Evolutionary conservation across 768 basidiomycete species (phyloP), one percentile per base, ranked within the genome.

Genomic region (Asterophora lycoperdoides): DNA sequence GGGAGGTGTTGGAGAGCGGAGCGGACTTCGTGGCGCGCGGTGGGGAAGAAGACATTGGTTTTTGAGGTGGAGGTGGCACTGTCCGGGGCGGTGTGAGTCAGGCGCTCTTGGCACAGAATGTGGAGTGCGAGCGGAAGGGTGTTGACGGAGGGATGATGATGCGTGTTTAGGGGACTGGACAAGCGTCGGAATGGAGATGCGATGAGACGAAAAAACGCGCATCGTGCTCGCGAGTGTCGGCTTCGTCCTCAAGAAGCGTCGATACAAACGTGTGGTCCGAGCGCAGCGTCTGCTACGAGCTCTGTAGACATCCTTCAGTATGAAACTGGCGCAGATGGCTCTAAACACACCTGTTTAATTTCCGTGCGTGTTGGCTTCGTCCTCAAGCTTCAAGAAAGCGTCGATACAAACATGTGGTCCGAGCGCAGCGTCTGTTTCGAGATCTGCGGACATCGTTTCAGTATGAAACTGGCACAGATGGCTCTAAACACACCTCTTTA

Each of bases 1-100:
- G 76, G 70, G 2, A 72, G 62, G 19, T 55, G 58, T 11, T 45
- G 46, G 40, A 57, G 11, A 15, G 34, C 49, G 26, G 55, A 64
- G n/a, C 74, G 62, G 18, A 73, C 44, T 11, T 63, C 77, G 7
- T 78, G 78, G 45, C 80, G 73, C 5, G 84, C 83, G 5, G 84
- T 86, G n/a, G 83, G 79, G 37, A 81, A 75, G 70, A 86, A 86
- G 7, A 80, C 70, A 63, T 86, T 83, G 11, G 48, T 41, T 37
- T 58, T 58, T 14, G 54, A 51, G 11, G 8, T 46, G 15, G 51
- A 48, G 38, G 11, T 74, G 56, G 51, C 77, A 77, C 35, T 17
- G 1, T 71, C 70, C 3, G 52, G 39, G 15, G 49, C 57, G 35
- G 57, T 56, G 56, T 68, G 63, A 46, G 61, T 56, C 5, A 60